Base-by-base conservation (phyloP, 2,329 filamentous ascomycete genomes). In the Ophiocordyceps camponoti-saundersi region DNA sequence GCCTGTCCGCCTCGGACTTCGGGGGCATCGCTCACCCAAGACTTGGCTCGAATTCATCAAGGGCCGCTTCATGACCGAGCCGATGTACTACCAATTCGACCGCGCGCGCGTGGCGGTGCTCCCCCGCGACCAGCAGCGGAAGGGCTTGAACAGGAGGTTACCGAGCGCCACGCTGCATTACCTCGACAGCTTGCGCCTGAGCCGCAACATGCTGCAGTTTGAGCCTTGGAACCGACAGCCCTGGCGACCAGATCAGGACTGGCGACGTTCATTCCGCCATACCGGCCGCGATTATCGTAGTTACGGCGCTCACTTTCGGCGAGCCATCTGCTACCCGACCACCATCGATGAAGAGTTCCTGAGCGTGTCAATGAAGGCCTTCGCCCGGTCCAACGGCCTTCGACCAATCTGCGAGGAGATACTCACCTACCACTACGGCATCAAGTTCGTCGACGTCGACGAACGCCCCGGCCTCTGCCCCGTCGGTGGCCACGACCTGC, bases 1-100 rank as follows among this genome's bases (percentile, higher is more conserved):
- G 45, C 61, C 67, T 51, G 48, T 53, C 10, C 18, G 46, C 15
- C 47, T 51, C 16, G 53, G 55, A 4, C 23, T 64, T 44, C 57
- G 55, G 47, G 43, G 51, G 1, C 58, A 56, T 49, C 59, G 65
- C 23, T 60, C 58, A 2, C 55, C 59, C 2, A 51, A 54, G 20
- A 57, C 61, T 3, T 71, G 67, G 57, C 50, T 54, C 41, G 73
- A 75, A 50, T 74, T 67, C 51, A 53, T 72, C 50, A 66, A 65
- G 49, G 65, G 69, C 4, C 65, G 69, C 1, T 75, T 69, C 53
- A 53, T 72, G 44, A 64, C 65, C 0, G 64, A 72, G 20, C 61
- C 66, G 1, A 46, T 67, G 0, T 75, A 73, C 55, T 64, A 66
- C 29, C 66, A 71, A 44, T 66, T 66, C 36, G 65, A 73, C 48